These are phyloP conservation scores for Mikania micrantha DNA, from an alignment of 129 eudicot genomes.

Conservation along the genomic window DNA sequence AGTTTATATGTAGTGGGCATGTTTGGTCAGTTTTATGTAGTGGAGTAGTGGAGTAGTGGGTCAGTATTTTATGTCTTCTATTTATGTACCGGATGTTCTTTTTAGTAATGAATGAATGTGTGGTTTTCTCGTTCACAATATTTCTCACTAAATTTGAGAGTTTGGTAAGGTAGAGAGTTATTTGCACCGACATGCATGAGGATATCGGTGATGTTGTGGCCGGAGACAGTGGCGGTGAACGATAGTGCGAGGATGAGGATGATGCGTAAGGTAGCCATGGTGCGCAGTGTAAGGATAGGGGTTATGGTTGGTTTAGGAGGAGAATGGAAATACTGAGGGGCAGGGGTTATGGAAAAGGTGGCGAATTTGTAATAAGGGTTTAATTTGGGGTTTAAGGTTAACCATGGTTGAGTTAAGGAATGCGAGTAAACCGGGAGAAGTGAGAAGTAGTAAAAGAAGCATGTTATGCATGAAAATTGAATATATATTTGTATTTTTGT, in stretches of 20 bases:
- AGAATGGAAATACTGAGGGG: not conserved
- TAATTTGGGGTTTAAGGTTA: constrained; percentile 1
- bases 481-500: not conserved
- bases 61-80: too few relatives aligned
- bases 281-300: constrained; percentile 6
- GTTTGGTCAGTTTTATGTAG: too few relatives aligned
- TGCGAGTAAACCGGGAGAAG: constrained; percentile 14
- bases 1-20: too few relatives aligned
- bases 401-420: not conserved
- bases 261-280: constrained; percentile 19
- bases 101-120: too few relatives aligned
- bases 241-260: constrained; percentile 13
- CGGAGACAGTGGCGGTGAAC: constrained; percentile 31
- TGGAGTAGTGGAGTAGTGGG: too few relatives aligned
- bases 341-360: constrained; percentile 12
- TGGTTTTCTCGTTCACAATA: too few relatives aligned
- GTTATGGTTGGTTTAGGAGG: constrained; percentile 2
- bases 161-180: too few relatives aligned
- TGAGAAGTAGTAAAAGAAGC: constrained; percentile 8
- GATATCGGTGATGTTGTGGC: constrained; percentile 58
- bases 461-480: not conserved
- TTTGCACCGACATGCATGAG: too few relatives aligned
- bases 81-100: too few relatives aligned
- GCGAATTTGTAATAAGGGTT: constrained; percentile 15
- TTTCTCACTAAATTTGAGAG: too few relatives aligned